phyloP scores from a whole-genome alignment of 495 filamentous ascomycete species.

The Cladorrhinum samala region DNA sequence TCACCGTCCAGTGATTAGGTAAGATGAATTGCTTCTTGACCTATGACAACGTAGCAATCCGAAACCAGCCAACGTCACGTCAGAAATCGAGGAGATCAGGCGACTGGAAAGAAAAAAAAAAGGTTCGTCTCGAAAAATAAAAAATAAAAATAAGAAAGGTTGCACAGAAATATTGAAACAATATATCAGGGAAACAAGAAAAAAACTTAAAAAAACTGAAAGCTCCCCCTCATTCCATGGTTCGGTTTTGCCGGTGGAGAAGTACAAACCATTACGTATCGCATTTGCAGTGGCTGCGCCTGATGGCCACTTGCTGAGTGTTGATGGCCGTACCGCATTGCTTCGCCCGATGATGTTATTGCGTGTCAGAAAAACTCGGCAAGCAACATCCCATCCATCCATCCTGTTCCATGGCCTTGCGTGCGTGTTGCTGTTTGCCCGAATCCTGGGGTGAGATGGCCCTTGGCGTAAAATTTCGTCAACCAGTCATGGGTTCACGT shows the following conservation, averaged over 20 bases:
- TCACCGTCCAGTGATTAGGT: slow-evolving; percentile 9
- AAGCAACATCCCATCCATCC: slow-evolving; percentile 6
- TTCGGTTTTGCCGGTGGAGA: slow-evolving; percentile 14
- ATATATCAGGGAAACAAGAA: background rate
- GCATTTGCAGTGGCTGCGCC: slow-evolving; percentile 4
- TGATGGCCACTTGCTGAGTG: slow-evolving; percentile 3
- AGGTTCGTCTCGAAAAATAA: background rate
- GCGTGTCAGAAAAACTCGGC: slow-evolving; percentile 33
- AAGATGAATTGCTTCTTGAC: slow-evolving; percentile 7
- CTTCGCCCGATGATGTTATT: slow-evolving; percentile 25
- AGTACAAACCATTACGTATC: slow-evolving; percentile 28
- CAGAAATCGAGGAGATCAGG: slow-evolving; percentile 2
- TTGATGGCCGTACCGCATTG: background rate
- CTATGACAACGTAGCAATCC: background rate
- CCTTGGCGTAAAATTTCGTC: slow-evolving; percentile 20
- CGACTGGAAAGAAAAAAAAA: background rate
- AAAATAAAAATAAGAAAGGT: background rate
- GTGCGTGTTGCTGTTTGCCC: no score
- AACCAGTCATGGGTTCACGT: slow-evolving; percentile 20
- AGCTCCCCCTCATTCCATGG: background rate
- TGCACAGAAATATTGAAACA: no score
- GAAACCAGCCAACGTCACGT: slow-evolving; percentile 3
- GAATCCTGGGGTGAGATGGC: no score
- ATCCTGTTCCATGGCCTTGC: no score
- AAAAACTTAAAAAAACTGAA: background rate